Evolutionary conservation across 2,329 filamentous ascomycete genomes (phyloP).

Genomic region (Neonectria ditissima): DNA sequence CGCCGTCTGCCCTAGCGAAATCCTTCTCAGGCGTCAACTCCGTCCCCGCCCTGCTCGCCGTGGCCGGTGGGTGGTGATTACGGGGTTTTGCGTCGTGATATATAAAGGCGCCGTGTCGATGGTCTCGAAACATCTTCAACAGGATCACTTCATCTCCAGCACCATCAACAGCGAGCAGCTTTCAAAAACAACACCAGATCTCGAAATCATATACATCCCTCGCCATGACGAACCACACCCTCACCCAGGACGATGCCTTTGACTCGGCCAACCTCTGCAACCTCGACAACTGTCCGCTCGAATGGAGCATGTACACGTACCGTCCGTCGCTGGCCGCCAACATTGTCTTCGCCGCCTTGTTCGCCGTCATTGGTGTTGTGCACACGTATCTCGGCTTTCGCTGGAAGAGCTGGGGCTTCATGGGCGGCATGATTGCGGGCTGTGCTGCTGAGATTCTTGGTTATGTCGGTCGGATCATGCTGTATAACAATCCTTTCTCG

Average conservation of each 20-base stretch:
- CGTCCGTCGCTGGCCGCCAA: constrained; percentile 66
- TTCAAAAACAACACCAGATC: not conserved
- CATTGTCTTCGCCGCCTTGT: constrained; percentile 62
- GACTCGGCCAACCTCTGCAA: constrained; percentile 60
- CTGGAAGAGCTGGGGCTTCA: constrained; percentile 62
- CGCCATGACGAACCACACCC: constrained; percentile 27
- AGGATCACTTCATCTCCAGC: not conserved
- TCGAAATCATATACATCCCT: not conserved
- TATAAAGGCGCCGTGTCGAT: not conserved
- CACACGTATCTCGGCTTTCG: constrained; percentile 59
- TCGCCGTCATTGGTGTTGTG: constrained; percentile 53
- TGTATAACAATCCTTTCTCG: constrained; percentile 68
- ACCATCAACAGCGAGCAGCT: not conserved
- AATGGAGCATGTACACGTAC: constrained; percentile 65
- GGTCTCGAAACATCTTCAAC: not conserved
- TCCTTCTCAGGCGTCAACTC: not conserved
- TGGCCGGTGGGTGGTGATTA: not conserved
- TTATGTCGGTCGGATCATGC: constrained; percentile 70
- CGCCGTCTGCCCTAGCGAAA: not conserved
- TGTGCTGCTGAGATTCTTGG: constrained; percentile 70
- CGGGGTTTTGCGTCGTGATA: not conserved
- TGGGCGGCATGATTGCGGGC: constrained; percentile 65
- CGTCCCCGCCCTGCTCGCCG: not conserved
- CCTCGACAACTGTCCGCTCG: constrained; percentile 59
- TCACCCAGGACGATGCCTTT: constrained; percentile 49